Evolutionary conservation across 2,329 filamentous ascomycete species (phyloP), one percentile per base, ranked within the genome.

Genomic region (Botrytis pseudocinerea): DNA sequence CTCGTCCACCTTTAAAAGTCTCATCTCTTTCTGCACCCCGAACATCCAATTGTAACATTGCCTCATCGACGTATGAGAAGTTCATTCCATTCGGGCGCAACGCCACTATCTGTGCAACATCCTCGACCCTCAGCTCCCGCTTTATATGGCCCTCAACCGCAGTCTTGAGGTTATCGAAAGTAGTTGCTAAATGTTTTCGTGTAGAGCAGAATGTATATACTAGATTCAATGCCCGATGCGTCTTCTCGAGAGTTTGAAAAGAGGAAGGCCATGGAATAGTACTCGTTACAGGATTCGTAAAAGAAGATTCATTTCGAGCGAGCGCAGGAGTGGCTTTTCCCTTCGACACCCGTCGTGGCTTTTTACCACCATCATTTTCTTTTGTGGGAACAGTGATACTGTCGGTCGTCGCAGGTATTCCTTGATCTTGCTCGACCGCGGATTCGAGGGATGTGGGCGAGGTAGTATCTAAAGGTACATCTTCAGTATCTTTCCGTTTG

Each of bases 191-290:
- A 78, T 98, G 93, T 80, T 97, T 98, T 63, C 96, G 90, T 1
- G 95, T 95, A 80, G 91, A 96, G 83, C 94, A 97, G 80, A 99
- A 98, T 0, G 96, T 98, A 78, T 94, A 97, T 0, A 98, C 94
- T 2, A 98, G 84, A 78, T 97, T 99, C 74, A 99, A 84, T 1
- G 96, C 95, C 74, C 90, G 89, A 81, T 98, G 93, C 0, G 91
- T 92, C 80, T 91, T 90, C 40, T 92, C 90, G 14, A 98, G 86
- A 60, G 86, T 85, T 73, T 89, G 91, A 81, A 98, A 93, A 63
- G 87, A 85, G 1, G 89, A 86, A 0, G 95, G 94, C 94, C 95
- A 98, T 60, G 79, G 77, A 18, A 80, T 73, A 18, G 73, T 63
- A 59, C 74, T 78, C 48, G 76, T 78, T 25, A 78, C 75, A 2